Conservation (phyloP, 1,284 basidiomycete species). For the Ceratobasidium sp. region DNA sequence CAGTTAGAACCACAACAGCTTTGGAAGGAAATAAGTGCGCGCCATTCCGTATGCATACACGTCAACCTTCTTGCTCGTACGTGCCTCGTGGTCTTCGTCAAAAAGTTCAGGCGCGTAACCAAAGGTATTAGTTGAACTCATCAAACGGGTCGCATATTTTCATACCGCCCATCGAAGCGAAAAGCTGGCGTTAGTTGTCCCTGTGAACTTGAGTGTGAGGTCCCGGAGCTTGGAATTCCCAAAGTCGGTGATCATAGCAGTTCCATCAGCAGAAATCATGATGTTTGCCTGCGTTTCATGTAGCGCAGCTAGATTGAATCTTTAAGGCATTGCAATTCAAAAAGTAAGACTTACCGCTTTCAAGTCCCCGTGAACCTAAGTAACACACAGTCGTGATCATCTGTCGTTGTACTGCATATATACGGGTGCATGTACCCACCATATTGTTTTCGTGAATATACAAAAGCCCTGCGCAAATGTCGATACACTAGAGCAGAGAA, state of each 20-base stretch:
- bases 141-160: not conserved
- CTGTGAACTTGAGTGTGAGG: not conserved
- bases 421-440: too few species aligned
- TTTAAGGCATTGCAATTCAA: not conserved
- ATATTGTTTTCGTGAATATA: not conserved
- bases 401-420: too few species aligned
- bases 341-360: too few species aligned
- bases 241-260: constrained; percentile 7
- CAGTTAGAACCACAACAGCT: too few species aligned
- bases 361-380: too few species aligned
- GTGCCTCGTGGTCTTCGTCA: not conserved
- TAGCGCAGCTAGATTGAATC: too few species aligned
- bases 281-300: not conserved
- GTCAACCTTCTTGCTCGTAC: not conserved
- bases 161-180: constrained; percentile 19
- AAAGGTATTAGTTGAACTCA: too few species aligned
- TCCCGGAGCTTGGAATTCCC: constrained; percentile 8
- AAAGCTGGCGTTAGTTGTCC: not conserved
- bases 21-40: too few species aligned
- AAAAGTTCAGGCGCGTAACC: not conserved
- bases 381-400: not conserved
- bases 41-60: constrained; percentile 24
- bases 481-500: too few species aligned
- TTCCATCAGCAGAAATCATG: not conserved
- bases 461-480: too few species aligned